Evolutionary conservation across 352 stramenopile genomes (phyloP).

Genomic region (Plasmopara halstedii): DNA sequence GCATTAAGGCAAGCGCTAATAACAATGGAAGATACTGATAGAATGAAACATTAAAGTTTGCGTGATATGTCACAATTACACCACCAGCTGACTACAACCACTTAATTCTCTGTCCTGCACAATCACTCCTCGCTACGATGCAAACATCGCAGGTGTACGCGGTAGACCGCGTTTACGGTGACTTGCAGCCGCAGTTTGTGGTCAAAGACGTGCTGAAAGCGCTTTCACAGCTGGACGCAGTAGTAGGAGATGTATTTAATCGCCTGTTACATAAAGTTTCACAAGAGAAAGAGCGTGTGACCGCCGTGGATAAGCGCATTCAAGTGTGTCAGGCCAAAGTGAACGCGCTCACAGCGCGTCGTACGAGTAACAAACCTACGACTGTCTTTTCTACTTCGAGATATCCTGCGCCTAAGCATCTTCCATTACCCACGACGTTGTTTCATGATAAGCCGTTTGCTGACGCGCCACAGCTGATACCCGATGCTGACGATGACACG

Average conservation of each 20-base stretch:
- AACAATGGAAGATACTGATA: conserved; percentile 54
- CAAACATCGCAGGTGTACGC: conserved; percentile 84
- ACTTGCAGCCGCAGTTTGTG: conserved; percentile 78
- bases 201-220: conserved; percentile 81
- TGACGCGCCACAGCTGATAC: conserved; percentile 56
- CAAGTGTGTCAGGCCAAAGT: conserved; percentile 77
- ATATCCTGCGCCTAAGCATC: conserved; percentile 67
- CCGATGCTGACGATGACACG: conserved; percentile 66
- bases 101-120: background rate
- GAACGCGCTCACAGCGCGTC: conserved; percentile 70
- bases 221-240: conserved; percentile 72
- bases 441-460: conserved; percentile 83
- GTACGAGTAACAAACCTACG: conserved; percentile 78
- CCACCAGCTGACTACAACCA: conserved; percentile 7
- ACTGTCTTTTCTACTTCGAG: conserved; percentile 87
- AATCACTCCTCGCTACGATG: conserved; percentile 30
- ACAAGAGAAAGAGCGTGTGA: conserved; percentile 72
- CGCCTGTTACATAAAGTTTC: conserved; percentile 67
- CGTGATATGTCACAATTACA: conserved; percentile 12
- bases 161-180: conserved; percentile 82
- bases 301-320: conserved; percentile 67
- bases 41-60: conserved; percentile 8
- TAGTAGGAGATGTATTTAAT: conserved; percentile 82
- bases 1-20: conserved; percentile 50
- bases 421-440: conserved; percentile 63